These are phyloP conservation scores for Articulospora tetracladia DNA, from an alignment of 495 filamentous ascomycete genomes.

Conservation along the genomic window DNA sequence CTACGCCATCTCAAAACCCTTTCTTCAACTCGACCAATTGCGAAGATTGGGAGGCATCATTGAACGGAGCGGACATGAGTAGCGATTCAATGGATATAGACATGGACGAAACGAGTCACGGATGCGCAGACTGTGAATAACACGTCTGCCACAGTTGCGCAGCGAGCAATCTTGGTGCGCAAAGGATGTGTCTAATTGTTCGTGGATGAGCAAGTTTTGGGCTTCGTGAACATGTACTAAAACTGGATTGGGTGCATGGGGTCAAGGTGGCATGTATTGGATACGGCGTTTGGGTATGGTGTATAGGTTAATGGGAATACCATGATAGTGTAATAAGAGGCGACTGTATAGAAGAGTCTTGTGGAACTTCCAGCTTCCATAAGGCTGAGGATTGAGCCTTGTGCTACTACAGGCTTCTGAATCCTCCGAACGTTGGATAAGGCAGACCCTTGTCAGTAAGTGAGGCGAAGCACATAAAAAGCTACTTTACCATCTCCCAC, in stretches of 20 bases:
- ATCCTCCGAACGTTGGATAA: no score
- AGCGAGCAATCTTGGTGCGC: conserved; percentile 21
- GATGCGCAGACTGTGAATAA: conserved; percentile 20
- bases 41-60: conserved; percentile 20
- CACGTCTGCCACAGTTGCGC: conserved; percentile 23
- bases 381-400: no score
- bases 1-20: neutral
- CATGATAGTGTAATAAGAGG: neutral
- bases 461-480: no score
- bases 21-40: conserved; percentile 20
- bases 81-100: conserved; percentile 21
- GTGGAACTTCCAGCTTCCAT: no score
- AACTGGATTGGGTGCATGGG: no score
- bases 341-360: no score
- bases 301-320: neutral
- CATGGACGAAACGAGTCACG: conserved; percentile 4
- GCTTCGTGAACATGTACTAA: neutral
- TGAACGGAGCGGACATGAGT: neutral
- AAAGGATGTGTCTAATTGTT: conserved; percentile 23
- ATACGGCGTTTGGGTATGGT: neutral
- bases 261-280: no score
- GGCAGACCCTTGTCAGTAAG: no score
- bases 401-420: no score
- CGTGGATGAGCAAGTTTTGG: neutral
- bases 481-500: no score